Evolutionary conservation across 1,284 basidiomycete species (phyloP).

Genomic region (Leucoagaricus sp.): DNA sequence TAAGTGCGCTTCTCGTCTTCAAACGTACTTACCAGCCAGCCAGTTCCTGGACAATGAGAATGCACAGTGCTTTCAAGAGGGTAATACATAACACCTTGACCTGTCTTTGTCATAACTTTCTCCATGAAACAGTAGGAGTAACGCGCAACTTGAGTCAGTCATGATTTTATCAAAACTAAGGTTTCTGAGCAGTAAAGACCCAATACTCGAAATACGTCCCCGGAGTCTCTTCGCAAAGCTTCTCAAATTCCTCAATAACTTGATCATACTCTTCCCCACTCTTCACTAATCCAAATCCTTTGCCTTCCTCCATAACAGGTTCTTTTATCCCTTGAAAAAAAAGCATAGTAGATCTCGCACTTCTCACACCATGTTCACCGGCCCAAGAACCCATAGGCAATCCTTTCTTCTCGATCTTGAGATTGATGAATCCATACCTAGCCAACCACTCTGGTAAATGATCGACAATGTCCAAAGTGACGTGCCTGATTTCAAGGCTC

Average conservation of each 20-base stretch:
- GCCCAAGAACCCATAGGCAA: constrained; percentile 6
- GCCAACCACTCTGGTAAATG: neutral
- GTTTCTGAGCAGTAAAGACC: neutral
- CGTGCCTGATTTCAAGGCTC: neutral
- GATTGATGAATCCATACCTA: neutral
- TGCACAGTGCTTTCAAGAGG: too few relatives aligned
- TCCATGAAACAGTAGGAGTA: too few relatives aligned
- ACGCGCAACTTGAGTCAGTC: too few relatives aligned
- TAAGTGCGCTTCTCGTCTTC: too few relatives aligned
- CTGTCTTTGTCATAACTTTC: too few relatives aligned
- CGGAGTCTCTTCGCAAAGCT: neutral
- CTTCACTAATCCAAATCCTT: neutral
- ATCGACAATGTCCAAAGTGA: neutral
- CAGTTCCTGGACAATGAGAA: too few relatives aligned
- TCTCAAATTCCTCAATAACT: neutral
- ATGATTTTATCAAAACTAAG: neutral
- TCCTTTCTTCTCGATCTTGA: neutral
- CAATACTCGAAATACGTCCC: neutral
- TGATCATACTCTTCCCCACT: constrained; percentile 6
- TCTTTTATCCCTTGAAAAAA: neutral
- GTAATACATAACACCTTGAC: too few relatives aligned
- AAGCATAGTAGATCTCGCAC: neutral
- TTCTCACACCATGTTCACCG: neutral
- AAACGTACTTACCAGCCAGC: too few relatives aligned
- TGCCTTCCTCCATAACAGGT: neutral